Base-by-base conservation (phyloP, 208 protist species). In the Giardia muris region DNA sequence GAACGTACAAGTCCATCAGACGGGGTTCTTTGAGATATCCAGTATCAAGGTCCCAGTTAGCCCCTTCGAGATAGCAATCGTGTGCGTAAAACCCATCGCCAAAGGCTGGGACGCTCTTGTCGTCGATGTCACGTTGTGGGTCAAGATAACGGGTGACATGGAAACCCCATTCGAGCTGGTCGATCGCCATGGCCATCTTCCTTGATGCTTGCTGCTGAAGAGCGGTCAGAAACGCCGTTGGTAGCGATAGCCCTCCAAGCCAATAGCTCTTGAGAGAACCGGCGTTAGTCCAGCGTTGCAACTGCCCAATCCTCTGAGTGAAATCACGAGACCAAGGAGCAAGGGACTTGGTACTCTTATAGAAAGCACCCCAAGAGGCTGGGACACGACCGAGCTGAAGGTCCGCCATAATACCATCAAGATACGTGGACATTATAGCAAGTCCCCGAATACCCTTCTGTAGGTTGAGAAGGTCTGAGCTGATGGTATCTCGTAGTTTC, bases 211-310 rank as follows among this genome's bases (percentile, higher is more conserved):
- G 96, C 94, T 99, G 97, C 94, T 98, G 96, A 76, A 99, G 93
- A 39, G 96, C 96, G 93, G 98, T 99, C 86, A 99, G 95, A 95
- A 99, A 99, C 86, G 97, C 97, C 2, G 97, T 98, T 22, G 98
- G 98, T 95, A 98, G 98, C n/a, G 97, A 99, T 93, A 99, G 98
- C 89, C 97, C 97, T 47, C 96, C 95, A 47, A 99, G 96, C 97
- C 97, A 99, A 93, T 98, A 99, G 22, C 98, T 96, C 42, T 96
- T 97, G 57, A 97, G 97, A 43, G 3, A 91, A 44, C 86, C 90
- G 57, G 42, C 45, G 46, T 94, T 92, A 47, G 67, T 87, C 94
- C 94, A 95, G 42, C 42, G 47, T 42, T 90, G 39, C 0, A 95
- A 46, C 47, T 95, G 97, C 47, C 98, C 96, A 4, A 98, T 94